Conservation (phyloP, 805 yeast genomes). For the Sugiyamaella valdiviana region DNA sequence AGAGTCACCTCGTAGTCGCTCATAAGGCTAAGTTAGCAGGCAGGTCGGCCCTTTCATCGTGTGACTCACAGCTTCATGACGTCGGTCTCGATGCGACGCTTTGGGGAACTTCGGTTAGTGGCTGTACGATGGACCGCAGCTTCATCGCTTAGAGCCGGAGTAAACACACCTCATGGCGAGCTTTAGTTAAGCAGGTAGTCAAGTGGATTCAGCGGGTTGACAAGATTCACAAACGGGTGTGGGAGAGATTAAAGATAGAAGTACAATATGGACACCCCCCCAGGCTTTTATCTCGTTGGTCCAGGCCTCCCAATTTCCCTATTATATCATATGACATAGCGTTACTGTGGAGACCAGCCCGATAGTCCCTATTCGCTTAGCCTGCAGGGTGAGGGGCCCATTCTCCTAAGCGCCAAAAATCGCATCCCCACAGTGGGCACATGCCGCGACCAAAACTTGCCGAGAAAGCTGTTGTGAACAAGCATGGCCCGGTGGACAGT, state of each 20-base stretch:
- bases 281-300: background rate
- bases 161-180: background rate
- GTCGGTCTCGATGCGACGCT: conserved; percentile 84
- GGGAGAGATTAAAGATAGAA: no score
- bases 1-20: conserved; percentile 84
- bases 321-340: background rate
- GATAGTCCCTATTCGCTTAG: no score
- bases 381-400: background rate
- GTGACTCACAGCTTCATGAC: conserved; percentile 74
- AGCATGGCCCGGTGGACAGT: no score
- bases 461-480: no score
- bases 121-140: background rate
- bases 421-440: background rate
- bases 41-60: background rate
- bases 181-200: no score
- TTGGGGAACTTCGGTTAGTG: conserved; percentile 44
- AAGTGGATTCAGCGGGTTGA: no score
- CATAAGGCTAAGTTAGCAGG: conserved; percentile 49
- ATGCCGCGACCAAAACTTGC: background rate
- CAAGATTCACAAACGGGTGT: no score
- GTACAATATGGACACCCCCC: no score
- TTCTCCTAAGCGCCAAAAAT: background rate
- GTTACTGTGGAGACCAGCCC: background rate
- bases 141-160: background rate
- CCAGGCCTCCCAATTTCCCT: background rate